These are phyloP conservation scores for Pleurotus ostreatus DNA, from an alignment of 768 basidiomycete genomes.

Conservation along the genomic window DNA sequence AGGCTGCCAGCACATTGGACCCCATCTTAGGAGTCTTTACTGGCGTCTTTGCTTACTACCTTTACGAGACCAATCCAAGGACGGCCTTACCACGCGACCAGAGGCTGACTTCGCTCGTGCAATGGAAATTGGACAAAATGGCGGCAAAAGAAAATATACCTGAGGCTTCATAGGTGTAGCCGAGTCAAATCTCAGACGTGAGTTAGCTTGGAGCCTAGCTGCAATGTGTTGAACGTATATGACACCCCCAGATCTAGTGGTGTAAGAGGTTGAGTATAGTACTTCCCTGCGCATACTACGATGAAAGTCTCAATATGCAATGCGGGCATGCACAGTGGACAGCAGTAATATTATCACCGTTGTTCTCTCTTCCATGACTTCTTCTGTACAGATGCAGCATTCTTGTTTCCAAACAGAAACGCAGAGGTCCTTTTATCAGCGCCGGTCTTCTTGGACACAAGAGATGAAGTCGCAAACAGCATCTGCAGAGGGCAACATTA, in stretches of 20 bases:
- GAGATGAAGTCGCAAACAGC: conserved; percentile 53
- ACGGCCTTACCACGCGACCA: conserved; percentile 57
- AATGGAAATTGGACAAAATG: conserved; percentile 64
- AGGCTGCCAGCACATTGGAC: conserved; percentile 52
- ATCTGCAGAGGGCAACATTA: conserved; percentile 34
- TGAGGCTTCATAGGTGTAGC: no score
- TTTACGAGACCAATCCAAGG: conserved; percentile 78
- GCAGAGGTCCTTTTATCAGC: conserved; percentile 79
- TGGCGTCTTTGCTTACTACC: conserved; percentile 72
- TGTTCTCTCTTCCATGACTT: conserved; percentile 49
- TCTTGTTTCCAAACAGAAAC: conserved; percentile 76
- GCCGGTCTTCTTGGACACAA: conserved; percentile 67
- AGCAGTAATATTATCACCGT: conserved; percentile 1
- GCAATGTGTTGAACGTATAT: no score
- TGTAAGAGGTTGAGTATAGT: no score
- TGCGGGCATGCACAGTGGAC: no score
- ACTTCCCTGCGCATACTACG: no score
- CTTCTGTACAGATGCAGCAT: conserved; percentile 59
- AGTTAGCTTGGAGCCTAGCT: no score
- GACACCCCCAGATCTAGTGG: no score
- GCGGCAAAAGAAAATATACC: conserved; percentile 17
- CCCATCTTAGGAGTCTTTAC: conserved; percentile 75
- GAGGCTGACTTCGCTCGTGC: conserved; percentile 47
- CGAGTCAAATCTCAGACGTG: no score
- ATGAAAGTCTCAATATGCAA: no score